Evolutionary conservation across 345 rosid species (phyloP).

Genomic region (Populus euphratica): DNA sequence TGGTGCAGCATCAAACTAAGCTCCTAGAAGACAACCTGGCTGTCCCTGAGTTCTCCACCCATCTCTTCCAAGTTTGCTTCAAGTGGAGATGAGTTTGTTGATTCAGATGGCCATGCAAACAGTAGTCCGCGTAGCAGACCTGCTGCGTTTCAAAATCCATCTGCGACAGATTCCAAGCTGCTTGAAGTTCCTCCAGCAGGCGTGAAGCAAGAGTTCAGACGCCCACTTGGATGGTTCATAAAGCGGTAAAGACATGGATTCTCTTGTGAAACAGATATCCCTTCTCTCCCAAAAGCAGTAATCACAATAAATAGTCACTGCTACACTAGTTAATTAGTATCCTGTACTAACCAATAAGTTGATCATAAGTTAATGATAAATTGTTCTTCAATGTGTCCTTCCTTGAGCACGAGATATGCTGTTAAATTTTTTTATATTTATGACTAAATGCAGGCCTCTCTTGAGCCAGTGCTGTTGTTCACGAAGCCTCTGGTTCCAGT

Average conservation of each 20-base stretch:
- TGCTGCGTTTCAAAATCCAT: conserved; percentile 41
- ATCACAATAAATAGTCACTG: neutral
- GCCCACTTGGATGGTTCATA: conserved; percentile 78
- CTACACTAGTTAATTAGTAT: too few relatives aligned
- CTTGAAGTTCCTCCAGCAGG: conserved; percentile 44
- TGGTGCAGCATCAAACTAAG: conserved; percentile 72
- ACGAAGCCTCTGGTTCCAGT: conserved; percentile 85
- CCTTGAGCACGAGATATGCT: too few relatives aligned
- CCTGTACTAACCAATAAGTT: too few relatives aligned
- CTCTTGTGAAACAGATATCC: neutral
- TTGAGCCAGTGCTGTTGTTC: conserved; percentile 81
- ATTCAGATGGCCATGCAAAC: conserved; percentile 76
- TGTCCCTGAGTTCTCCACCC: conserved; percentile 57
- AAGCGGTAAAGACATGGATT: conserved; percentile 43
- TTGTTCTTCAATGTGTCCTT: too few relatives aligned
- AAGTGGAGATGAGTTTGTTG: conserved; percentile 81
- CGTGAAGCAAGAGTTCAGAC: conserved; percentile 65
- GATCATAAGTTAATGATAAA: too few relatives aligned
- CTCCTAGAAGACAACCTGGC: conserved; percentile 72
- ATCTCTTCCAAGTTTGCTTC: conserved; percentile 67
- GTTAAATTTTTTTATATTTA: neutral
- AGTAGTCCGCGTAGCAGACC: conserved; percentile 49
- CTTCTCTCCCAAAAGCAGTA: neutral
- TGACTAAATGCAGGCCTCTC: conserved; percentile 61
- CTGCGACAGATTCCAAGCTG: conserved; percentile 43